Conservation (phyloP, 2,329 filamentous ascomycete genomes). For the Thielaviopsis euricoi region DNA sequence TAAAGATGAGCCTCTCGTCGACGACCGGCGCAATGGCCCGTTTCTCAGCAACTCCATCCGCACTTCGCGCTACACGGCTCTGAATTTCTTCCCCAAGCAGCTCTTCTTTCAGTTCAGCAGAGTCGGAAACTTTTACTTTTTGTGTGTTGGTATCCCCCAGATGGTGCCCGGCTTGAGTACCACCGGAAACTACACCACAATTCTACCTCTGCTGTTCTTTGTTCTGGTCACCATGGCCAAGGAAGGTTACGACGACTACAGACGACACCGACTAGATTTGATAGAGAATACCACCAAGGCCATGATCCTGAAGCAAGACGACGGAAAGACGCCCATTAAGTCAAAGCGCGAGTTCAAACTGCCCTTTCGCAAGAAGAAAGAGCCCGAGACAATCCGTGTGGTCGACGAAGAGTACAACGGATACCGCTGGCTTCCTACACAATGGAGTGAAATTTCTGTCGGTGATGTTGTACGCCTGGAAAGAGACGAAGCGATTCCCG, state of each 20-base stretch:
- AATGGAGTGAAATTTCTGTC: slow-evolving; percentile 31
- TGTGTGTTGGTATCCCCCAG: slow-evolving; percentile 69
- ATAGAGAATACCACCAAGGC: slow-evolving; percentile 51
- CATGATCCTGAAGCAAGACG: slow-evolving; percentile 20
- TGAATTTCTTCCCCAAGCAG: slow-evolving; percentile 75
- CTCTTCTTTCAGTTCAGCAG: slow-evolving; percentile 75
- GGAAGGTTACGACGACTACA: slow-evolving; percentile 74
- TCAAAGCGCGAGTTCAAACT: slow-evolving; percentile 5
- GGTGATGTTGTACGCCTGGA: slow-evolving; percentile 32
- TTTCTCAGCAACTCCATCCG: slow-evolving; percentile 51
- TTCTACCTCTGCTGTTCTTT: slow-evolving; percentile 58
- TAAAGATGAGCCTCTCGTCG: slow-evolving; percentile 25
- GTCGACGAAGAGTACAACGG: slow-evolving; percentile 44
- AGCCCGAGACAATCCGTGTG: slow-evolving; percentile 15
- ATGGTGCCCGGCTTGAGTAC: slow-evolving; percentile 62
- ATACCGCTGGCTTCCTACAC: slow-evolving; percentile 32
- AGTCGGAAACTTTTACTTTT: slow-evolving; percentile 74
- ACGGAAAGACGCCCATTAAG: background rate
- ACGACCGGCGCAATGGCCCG: slow-evolving; percentile 31
- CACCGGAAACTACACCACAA: slow-evolving; percentile 58
- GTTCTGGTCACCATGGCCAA: slow-evolving; percentile 68
- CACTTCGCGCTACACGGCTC: slow-evolving; percentile 67
- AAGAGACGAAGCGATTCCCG: slow-evolving; percentile 65
- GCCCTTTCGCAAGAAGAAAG: slow-evolving; percentile 22
- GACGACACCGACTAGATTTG: slow-evolving; percentile 64